phyloP scores from a whole-genome alignment of 1,284 basidiomycete species.

The Rhodotorula sp. region DNA sequence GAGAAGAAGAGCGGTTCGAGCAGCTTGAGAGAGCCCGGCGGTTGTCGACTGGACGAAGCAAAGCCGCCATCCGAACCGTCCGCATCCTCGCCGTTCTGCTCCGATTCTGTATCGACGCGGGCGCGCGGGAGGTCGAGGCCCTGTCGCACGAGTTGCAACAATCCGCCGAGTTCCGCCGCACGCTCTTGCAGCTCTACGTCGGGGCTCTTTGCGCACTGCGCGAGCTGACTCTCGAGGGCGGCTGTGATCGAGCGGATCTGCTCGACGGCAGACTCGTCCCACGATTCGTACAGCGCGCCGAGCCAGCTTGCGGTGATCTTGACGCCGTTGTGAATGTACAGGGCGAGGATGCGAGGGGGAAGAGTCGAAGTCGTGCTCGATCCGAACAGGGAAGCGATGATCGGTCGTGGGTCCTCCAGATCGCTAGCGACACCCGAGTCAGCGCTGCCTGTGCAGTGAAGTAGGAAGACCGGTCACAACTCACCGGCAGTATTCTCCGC shows the following conservation, averaged over 20 bases:
- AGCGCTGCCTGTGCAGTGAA: fast-evolving
- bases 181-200: conserved; percentile 90
- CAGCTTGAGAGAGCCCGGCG: conserved; percentile 82
- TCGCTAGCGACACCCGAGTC: conserved; percentile 35
- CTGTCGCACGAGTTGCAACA: conserved; percentile 26
- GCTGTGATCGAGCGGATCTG: conserved; percentile 36
- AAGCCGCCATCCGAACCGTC: conserved; percentile 5
- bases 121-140: conserved; percentile 33
- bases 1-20: conserved; percentile 75
- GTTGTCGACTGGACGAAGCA: conserved; percentile 13
- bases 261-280: conserved; percentile 64
- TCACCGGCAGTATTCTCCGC: conserved; percentile 84
- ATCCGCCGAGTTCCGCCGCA: conserved; percentile 31
- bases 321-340: conserved; percentile 76
- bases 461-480: conserved; percentile 47
- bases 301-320: conserved; percentile 88
- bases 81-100: neutral
- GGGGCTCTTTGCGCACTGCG: conserved; percentile 16
- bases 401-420: conserved; percentile 44
- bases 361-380: conserved; percentile 57
- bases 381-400: conserved; percentile 60
- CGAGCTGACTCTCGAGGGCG: conserved; percentile 37
- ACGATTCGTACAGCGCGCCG: conserved; percentile 67
- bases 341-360: conserved; percentile 63
- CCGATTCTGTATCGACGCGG: neutral